Percentiles rank a stretch among this genome's conserved stretches.
Conservation (phyloP, 2,329 filamentous ascomycete genomes). For the Westerdykella ornata region DNA sequence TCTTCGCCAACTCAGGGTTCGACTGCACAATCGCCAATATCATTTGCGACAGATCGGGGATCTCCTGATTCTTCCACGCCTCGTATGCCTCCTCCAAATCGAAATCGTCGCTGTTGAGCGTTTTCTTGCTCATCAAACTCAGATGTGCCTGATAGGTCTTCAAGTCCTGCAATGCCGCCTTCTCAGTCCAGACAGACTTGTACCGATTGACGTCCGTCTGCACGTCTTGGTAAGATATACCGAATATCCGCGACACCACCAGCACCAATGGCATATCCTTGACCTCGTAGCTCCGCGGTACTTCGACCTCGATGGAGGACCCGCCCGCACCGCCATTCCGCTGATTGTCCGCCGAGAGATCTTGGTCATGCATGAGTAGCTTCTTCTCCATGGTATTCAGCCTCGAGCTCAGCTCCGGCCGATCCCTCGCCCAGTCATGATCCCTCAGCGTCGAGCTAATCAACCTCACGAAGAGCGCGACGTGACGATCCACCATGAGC, state of each 20-base stretch:
- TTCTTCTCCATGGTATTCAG: slow-evolving; percentile 84
- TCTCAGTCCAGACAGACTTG: slow-evolving; percentile 78
- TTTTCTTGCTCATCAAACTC: slow-evolving; percentile 68
- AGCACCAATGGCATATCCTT: slow-evolving; percentile 96
- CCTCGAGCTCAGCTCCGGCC: slow-evolving; percentile 73
- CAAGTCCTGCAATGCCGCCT: slow-evolving; percentile 80
- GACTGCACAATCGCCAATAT: slow-evolving; percentile 85
- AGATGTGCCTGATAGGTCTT: slow-evolving; percentile 90
- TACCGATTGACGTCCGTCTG: slow-evolving; percentile 83
- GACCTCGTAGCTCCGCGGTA: slow-evolving; percentile 82
- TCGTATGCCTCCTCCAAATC: slow-evolving; percentile 83
- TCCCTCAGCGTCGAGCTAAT: slow-evolving; percentile 73
- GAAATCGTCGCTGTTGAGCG: slow-evolving; percentile 78
- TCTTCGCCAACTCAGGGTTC: slow-evolving; percentile 78
- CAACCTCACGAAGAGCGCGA: slow-evolving; percentile 87
- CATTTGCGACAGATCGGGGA: slow-evolving; percentile 81
- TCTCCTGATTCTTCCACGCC: slow-evolving; percentile 85
- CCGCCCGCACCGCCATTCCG: slow-evolving; percentile 53
- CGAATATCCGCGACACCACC: slow-evolving; percentile 79
- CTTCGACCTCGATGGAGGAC: slow-evolving; percentile 69
- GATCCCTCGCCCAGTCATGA: slow-evolving; percentile 76
- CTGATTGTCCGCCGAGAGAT: slow-evolving; percentile 60
- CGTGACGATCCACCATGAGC: slow-evolving; percentile 83
- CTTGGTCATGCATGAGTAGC: slow-evolving; percentile 86
- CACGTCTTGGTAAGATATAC: slow-evolving; percentile 67